Conservation (phyloP, 352 stramenopile species). For the Globisporangium middletonii region DNA sequence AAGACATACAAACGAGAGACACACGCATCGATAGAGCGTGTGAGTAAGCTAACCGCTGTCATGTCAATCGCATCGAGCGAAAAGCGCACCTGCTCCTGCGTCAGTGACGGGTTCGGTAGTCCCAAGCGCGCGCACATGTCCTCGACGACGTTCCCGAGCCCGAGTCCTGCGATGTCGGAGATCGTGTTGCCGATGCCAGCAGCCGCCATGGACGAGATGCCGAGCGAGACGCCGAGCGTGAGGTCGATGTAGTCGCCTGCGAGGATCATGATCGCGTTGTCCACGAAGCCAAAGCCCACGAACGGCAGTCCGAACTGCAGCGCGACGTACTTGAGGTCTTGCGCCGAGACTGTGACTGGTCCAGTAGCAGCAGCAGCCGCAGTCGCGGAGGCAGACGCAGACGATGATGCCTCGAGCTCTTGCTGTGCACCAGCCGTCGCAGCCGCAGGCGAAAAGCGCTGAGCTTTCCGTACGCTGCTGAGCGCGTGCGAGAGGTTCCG, state of each 20-base stretch:
- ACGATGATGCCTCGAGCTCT: neutral
- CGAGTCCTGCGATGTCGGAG: conserved; percentile 56
- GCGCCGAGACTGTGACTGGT: conserved; percentile 22
- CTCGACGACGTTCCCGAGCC: conserved; percentile 80
- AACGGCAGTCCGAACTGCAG: conserved; percentile 88
- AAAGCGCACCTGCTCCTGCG: too few relatives aligned
- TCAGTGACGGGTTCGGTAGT: conserved; percentile 52
- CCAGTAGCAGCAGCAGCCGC: neutral
- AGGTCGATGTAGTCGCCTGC: conserved; percentile 86
- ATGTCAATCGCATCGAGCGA: too few relatives aligned
- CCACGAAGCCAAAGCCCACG: conserved; percentile 96
- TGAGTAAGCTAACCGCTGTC: too few relatives aligned
- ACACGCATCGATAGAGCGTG: too few relatives aligned
- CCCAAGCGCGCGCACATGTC: conserved; percentile 61
- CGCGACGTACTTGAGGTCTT: conserved; percentile 61
- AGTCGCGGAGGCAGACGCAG: conserved; percentile 1
- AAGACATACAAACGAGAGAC: too few relatives aligned
- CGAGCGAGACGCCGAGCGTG: conserved; percentile 70
- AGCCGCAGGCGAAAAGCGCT: neutral
- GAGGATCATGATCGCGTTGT: conserved; percentile 95
- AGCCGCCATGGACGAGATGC: conserved; percentile 85
- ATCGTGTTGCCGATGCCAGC: conserved; percentile 85
- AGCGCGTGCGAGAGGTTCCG: conserved; percentile 48
- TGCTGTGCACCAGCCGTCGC: conserved; percentile 1
- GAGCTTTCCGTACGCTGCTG: conserved; percentile 14